Conservation (phyloP, 768 basidiomycete species). For the Mycena crocata region DNA sequence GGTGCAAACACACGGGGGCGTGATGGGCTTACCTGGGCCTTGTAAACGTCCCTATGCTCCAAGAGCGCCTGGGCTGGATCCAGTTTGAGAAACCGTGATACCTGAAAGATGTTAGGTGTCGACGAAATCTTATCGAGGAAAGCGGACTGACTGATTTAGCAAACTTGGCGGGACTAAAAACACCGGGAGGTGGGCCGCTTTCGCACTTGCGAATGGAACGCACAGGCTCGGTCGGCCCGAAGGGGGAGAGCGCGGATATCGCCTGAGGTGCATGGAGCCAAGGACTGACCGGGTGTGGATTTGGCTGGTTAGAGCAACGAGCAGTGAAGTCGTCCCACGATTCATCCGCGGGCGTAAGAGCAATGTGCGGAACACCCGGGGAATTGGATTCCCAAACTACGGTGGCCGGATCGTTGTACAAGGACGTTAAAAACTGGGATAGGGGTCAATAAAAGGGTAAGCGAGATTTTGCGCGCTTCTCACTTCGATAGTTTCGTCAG, state of each 20-base stretch:
- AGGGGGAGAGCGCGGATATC: conserved; percentile 13
- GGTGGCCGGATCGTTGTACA: conserved; percentile 9
- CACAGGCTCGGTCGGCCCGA: conserved; percentile 24
- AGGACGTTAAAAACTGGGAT: conserved; percentile 7
- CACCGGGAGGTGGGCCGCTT: conserved; percentile 29
- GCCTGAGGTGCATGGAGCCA: conserved; percentile 48
- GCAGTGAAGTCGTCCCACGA: conserved; percentile 47
- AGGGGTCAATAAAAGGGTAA: conserved; percentile 2
- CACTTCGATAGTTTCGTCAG: conserved; percentile 8
- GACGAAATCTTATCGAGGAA: not conserved
- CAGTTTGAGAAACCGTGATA: conserved; percentile 17
- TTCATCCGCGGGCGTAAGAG: conserved; percentile 61
- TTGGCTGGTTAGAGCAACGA: conserved; percentile 50
- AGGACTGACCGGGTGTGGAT: conserved; percentile 46
- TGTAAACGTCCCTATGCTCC: conserved; percentile 50
- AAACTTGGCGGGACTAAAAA: conserved; percentile 49
- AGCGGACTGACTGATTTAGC: conserved; percentile 41
- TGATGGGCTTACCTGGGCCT: conserved; percentile 51
- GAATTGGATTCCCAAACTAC: conserved; percentile 18
- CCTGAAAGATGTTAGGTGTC: not conserved
- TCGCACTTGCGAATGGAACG: not conserved
- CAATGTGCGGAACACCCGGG: conserved; percentile 58
- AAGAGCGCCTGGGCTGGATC: conserved; percentile 45
- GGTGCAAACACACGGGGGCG: conserved; percentile 17
- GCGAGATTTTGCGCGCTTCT: not conserved